Evolutionary conservation across 2,329 filamentous ascomycete species (phyloP), one percentile per base, ranked within the genome.

Genomic region (Tolypocladium guangdongense): DNA sequence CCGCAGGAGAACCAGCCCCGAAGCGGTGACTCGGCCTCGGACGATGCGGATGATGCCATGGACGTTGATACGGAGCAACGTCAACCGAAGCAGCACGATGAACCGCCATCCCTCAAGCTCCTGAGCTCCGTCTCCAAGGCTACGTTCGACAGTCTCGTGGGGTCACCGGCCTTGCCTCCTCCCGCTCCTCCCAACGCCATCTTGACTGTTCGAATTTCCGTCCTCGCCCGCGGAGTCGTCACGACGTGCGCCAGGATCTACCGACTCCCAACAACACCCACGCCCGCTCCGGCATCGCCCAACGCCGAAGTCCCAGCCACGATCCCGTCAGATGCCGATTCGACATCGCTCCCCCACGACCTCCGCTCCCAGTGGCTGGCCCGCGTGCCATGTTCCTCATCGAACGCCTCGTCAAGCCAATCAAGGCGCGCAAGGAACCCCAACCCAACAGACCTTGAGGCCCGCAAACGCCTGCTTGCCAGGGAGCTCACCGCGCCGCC

Each of bases 211-310:
- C 80, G 78, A 50, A 74, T 97, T 52, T 82, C 74, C 0, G 76
- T 93, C 47, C 65, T 87, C 10, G 75, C 78, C 39, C 83, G 89
- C 53, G 92, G 93, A 30, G 80, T 86, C 1, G 87, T 85, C 4
- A 75, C 72, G 0, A 72, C 82, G 3, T 88, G 86, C 66, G 89
- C 92, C 4, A 82, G 93, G 37, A 84, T 97, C 58, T 99, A 97
- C 69, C 84, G 88, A 16, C 81, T 97, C 18, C 92, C n/a, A 3
- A 68, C 73, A 1, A 54, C 53, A 2, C 56, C 61, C 0, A 33
- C 46, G 2, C 48, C 61, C 10, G 53, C 54, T 10, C 56, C 60
- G 3, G 61, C 64, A 1, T 64, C 66, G 7, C 64, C 68, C 4
- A 63, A 67, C 27, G 68, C 72, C 24, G 72, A 78, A 60, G 73